Percentiles rank a stretch among this genome's conserved stretches.
These are phyloP conservation scores for Psilocybe cyanescens DNA, from an alignment of 768 basidiomycete species.

Conservation along the genomic window DNA sequence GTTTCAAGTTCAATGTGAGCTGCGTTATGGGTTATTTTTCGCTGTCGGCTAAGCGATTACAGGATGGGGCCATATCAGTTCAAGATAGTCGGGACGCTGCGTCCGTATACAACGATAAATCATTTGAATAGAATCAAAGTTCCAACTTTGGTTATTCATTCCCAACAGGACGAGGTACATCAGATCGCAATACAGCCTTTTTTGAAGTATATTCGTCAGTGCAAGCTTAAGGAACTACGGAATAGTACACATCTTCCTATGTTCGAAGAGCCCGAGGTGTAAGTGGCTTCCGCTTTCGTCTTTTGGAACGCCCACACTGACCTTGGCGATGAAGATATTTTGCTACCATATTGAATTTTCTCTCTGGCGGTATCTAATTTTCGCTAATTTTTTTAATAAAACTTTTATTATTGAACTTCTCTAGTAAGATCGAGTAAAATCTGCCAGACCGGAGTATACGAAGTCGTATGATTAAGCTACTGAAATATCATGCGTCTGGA, in stretches of 20 bases:
- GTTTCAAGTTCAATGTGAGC: not conserved
- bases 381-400: too few relatives aligned
- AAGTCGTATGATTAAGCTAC: too few relatives aligned
- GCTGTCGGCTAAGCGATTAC: not conserved
- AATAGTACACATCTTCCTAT: slow-evolving; percentile 6
- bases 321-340: not conserved
- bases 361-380: too few relatives aligned
- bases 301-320: not conserved
- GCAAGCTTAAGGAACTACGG: not conserved
- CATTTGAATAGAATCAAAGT: not conserved
- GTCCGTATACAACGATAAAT: not conserved
- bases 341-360: not conserved
- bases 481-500: too few relatives aligned
- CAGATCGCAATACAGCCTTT: slow-evolving; percentile 5
- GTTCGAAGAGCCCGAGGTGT: slow-evolving; percentile 12
- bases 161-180: slow-evolving; percentile 1
- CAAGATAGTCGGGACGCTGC: not conserved
- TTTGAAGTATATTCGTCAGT: not conserved
- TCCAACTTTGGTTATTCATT: not conserved
- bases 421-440: too few relatives aligned
- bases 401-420: too few relatives aligned
- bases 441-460: too few relatives aligned
- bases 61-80: slow-evolving; percentile 8
- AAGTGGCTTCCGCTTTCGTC: not conserved
- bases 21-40: not conserved